A percentile compares a stretch with the other conserved stretches of the same genome.
Evolutionary conservation across 2,329 filamentous ascomycete species (phyloP).

Genomic region (Scedosporium boydii): DNA sequence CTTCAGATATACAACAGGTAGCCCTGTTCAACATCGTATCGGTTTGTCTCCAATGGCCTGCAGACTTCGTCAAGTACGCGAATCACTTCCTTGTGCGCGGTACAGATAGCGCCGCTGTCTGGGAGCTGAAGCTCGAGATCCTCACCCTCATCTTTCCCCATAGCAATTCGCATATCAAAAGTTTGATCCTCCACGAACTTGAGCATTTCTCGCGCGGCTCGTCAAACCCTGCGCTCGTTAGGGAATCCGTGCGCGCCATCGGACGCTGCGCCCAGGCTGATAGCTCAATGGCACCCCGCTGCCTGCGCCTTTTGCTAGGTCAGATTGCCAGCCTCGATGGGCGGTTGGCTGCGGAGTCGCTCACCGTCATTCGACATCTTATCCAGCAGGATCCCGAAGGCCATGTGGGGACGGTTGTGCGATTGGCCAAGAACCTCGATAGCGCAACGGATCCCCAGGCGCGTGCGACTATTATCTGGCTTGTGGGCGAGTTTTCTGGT

Average conservation of each 20-base stretch:
- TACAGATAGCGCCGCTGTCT: constrained; percentile 70
- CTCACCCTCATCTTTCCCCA: constrained; percentile 86
- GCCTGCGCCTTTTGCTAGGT: constrained; percentile 70
- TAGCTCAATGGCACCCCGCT: constrained; percentile 60
- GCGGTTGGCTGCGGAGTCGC: constrained; percentile 78
- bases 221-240: constrained; percentile 63
- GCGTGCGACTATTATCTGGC: constrained; percentile 91
- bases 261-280: constrained; percentile 84
- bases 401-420: constrained; percentile 77
- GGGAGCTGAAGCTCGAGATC: constrained; percentile 86
- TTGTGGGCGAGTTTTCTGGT: constrained; percentile 89
- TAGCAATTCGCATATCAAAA: constrained; percentile 64
- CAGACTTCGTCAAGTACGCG: constrained; percentile 77
- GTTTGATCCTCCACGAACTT: constrained; percentile 81
- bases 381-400: constrained; percentile 82
- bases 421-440: constrained; percentile 84
- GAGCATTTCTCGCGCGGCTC: constrained; percentile 78
- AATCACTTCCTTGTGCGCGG: constrained; percentile 82
- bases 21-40: constrained; percentile 91
- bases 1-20: constrained; percentile 80
- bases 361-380: constrained; percentile 90
- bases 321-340: constrained; percentile 86
- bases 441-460: constrained; percentile 80
- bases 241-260: constrained; percentile 85
- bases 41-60: constrained; percentile 69